Conservation (phyloP, 768 basidiomycete genomes). For the Suillus bovinus region DNA sequence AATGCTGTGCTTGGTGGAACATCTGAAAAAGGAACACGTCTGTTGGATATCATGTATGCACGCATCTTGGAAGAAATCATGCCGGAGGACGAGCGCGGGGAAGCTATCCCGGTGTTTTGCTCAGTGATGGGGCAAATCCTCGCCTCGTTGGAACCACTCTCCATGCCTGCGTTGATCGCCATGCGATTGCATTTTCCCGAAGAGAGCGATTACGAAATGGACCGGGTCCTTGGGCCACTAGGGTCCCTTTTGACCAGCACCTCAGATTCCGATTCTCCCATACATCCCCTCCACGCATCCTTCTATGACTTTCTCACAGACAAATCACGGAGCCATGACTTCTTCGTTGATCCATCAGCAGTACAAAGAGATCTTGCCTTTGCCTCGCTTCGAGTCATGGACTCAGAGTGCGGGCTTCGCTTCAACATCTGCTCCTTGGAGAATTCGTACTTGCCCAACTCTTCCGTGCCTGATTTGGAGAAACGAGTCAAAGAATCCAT, state of each 20-base stretch:
- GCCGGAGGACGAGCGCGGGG: not conserved
- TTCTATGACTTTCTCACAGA: constrained; percentile 28
- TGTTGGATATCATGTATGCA: constrained; percentile 11
- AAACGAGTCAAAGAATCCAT: constrained; percentile 21
- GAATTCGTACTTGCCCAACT: constrained; percentile 27
- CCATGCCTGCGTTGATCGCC: not conserved
- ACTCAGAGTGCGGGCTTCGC: constrained; percentile 14
- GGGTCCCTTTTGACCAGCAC: constrained; percentile 9
- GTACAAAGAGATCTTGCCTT: constrained; percentile 13
- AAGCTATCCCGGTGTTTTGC: not conserved
- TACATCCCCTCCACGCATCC: constrained; percentile 25
- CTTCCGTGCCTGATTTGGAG: constrained; percentile 17
- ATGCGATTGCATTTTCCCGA: not conserved
- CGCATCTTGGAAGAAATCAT: constrained; percentile 3
- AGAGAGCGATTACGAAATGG: too few relatives aligned
- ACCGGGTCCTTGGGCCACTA: not conserved
- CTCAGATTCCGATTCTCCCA: not conserved
- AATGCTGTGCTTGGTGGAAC: not conserved
- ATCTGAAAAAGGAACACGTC: not conserved
- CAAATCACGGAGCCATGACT: constrained; percentile 13
- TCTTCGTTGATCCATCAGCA: constrained; percentile 8
- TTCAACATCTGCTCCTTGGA: constrained; percentile 15
- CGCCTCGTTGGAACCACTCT: constrained; percentile 6
- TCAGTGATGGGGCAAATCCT: constrained; percentile 9
- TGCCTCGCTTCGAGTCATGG: constrained; percentile 28